Percentiles rank a stretch among this genome's conserved stretches.
phyloP scores from a whole-genome alignment of 2,329 filamentous ascomycete genomes.

The Sporothrix brasiliensis region DNA sequence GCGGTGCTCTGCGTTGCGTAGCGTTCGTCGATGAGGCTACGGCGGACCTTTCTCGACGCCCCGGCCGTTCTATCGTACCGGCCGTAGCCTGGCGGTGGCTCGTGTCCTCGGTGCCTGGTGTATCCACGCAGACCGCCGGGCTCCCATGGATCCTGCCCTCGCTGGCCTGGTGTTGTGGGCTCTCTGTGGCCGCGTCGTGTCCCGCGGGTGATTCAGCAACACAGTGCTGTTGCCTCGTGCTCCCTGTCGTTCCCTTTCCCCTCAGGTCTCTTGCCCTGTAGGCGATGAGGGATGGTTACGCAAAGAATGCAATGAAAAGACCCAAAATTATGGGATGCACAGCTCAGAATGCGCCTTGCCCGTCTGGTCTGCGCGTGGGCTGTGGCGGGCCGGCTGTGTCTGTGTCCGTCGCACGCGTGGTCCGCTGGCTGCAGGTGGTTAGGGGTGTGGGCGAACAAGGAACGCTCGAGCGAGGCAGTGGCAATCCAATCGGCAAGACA shows the following conservation, averaged over 20 bases:
- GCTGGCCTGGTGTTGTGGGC: neutral
- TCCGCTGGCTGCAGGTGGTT: constrained; percentile 11
- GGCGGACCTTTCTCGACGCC: neutral
- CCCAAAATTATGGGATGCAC: constrained; percentile 12
- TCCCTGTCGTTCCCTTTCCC: neutral
- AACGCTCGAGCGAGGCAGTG: neutral
- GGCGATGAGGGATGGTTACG: constrained; percentile 26
- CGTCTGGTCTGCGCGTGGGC: constrained; percentile 17
- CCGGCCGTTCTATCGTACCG: neutral
- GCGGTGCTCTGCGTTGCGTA: neutral
- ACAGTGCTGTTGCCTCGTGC: neutral
- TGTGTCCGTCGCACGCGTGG: constrained; percentile 20
- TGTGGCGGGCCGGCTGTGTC: constrained; percentile 15
- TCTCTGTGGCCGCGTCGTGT: neutral
- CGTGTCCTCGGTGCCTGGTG: constrained; percentile 10
- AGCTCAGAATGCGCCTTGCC: constrained; percentile 22
- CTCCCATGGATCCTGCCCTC: constrained; percentile 18
- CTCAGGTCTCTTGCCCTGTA: neutral
- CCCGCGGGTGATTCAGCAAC: neutral
- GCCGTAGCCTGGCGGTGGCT: neutral
- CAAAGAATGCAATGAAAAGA: constrained; percentile 14
- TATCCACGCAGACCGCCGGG: constrained; percentile 20
- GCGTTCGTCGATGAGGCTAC: neutral
- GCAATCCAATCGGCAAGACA: neutral
- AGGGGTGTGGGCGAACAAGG: neutral